Evolutionary conservation across 257 asterid genomes (phyloP).

Genomic region (Primulina huaijiensis): DNA sequence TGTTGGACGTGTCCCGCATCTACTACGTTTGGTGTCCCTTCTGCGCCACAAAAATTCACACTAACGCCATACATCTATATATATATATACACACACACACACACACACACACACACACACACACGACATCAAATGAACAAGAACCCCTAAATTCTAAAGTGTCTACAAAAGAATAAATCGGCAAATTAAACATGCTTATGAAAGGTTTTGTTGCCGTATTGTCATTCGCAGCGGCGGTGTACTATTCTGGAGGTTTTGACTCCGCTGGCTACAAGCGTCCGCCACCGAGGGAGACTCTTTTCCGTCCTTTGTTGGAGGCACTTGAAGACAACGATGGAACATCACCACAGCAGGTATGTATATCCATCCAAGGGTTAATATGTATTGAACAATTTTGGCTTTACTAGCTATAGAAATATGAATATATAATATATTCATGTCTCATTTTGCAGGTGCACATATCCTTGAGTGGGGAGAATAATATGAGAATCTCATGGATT

Average conservation of each 20-base stretch:
- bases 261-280: neutral
- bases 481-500: constrained; percentile 65
- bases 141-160: too few relatives aligned
- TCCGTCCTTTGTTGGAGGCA: neutral
- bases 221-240: neutral
- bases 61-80: neutral
- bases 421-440: neutral
- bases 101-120: too few relatives aligned
- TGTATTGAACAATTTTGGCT: too few relatives aligned
- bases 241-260: neutral
- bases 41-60: neutral
- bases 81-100: too few relatives aligned
- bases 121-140: too few relatives aligned
- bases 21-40: neutral
- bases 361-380: too few relatives aligned
- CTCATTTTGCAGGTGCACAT: constrained; percentile 52
- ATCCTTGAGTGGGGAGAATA: constrained; percentile 49
- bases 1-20: neutral
- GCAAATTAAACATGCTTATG: neutral
- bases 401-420: neutral
- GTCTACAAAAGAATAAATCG: too few relatives aligned
- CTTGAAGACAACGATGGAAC: neutral
- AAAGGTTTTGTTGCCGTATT: neutral
- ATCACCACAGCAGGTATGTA: neutral
- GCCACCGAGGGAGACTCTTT: neutral